Base-by-base conservation (phyloP, 129 eudicot genomes). In the Pseudognaphalium luteoalbum region DNA sequence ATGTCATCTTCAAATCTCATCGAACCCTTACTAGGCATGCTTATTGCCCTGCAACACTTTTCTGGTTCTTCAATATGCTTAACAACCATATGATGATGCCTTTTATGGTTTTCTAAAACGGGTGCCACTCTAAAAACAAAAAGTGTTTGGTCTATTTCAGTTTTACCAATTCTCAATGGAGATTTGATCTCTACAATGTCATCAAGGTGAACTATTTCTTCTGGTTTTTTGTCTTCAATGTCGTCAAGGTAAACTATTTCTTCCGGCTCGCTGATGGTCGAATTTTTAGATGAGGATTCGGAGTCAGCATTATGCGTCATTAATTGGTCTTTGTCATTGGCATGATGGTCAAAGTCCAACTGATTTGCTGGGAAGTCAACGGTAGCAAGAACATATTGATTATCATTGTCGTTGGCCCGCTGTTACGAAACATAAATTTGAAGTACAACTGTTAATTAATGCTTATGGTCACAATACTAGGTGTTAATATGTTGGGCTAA, bases 131-230 rank as follows among this genome's bases (percentile, higher is more conserved):
- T 87, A 74, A 93, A 90, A 72, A 83, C n/a, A 85, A 93, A 93
- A 10, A 83, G 20, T 63, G 92, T 88, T 75, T 93, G 96, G 62
- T 93, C 96, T 51, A 29, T 82, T 47, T 30, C 68, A n/a, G 51
- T 71, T 4, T 78, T 62, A 1, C 72, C 80, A 33, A 72, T 76
- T 37, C 58, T 78, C 37, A 30, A 6, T 6, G 92, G 84, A 30
- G 86, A 68, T 65, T 80, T 73, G 71, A 86, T 83, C 84, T 90
- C 98, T 65, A 83, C 85, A n/a, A 93, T 78, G 52, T 93, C 96
- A 78, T 89, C 96, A 3, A 83, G 82, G 30, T 85, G 85, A 25
- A 83, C 44, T 22, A 81, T 39, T 47, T 88, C 86, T 50, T 91
- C 35, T 5, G 35, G 35, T 33, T 33, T 33, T 4, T 3, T 33